These are phyloP conservation scores for Fusarium succisae DNA, from an alignment of 2,329 filamentous ascomycete species.

Conservation along the genomic window DNA sequence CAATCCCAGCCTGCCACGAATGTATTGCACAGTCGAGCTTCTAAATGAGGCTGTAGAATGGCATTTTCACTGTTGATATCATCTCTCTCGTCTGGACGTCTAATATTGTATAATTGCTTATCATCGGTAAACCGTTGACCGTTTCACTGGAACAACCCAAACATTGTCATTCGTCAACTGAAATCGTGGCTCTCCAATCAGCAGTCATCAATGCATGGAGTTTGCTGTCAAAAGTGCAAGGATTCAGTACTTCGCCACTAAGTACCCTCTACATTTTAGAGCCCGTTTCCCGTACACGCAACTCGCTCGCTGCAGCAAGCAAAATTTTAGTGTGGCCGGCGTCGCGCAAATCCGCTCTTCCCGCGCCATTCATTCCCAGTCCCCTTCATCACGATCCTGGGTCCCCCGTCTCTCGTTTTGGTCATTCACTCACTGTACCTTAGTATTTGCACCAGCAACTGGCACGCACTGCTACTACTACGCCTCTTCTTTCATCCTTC, in stretches of 20 bases:
- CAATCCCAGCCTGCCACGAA: neutral
- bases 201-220: neutral
- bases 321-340: constrained; percentile 22
- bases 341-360: constrained; percentile 27
- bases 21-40: neutral
- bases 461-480: neutral
- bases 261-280: constrained; percentile 21
- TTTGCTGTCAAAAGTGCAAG: constrained; percentile 5
- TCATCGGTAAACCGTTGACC: neutral
- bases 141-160: neutral
- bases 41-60: neutral
- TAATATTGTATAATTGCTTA: neutral
- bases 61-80: neutral
- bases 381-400: constrained; percentile 6
- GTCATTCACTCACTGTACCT: neutral
- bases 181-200: constrained; percentile 7
- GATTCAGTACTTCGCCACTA: constrained; percentile 15
- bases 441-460: neutral
- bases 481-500: constrained; percentile 24
- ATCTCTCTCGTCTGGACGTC: neutral
- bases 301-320: constrained; percentile 2
- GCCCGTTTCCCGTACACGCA: constrained; percentile 11
- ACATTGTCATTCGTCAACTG: neutral
- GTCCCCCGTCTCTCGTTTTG: constrained; percentile 7
- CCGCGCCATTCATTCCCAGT: constrained; percentile 23